Percentiles rank a stretch among this genome's conserved stretches.
Evolutionary conservation across 768 basidiomycete species (phyloP).

Genomic region (Rhodotorula toruloides): DNA sequence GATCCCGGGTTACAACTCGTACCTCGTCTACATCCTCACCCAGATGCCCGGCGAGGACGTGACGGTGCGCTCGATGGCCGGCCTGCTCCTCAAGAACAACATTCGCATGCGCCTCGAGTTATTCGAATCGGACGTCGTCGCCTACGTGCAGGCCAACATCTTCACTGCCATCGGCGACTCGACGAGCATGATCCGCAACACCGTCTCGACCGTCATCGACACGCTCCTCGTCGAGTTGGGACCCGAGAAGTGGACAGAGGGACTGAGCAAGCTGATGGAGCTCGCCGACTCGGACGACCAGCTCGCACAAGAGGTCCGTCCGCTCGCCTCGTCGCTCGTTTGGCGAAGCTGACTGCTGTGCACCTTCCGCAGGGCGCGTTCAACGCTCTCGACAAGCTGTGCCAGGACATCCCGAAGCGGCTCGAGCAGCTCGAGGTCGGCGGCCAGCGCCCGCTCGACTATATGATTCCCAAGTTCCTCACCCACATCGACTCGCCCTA

Average conservation of each 20-base stretch:
- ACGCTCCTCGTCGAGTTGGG: constrained; percentile 80
- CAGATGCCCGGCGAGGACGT: constrained; percentile 76
- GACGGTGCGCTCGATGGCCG: constrained; percentile 89
- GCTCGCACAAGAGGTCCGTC: constrained; percentile 75
- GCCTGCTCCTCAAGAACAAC: constrained; percentile 95
- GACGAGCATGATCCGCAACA: constrained; percentile 83
- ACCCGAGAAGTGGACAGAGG: constrained; percentile 92
- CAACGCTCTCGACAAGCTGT: constrained; percentile 87
- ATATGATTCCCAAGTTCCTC: constrained; percentile 94
- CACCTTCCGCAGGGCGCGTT: constrained; percentile 66
- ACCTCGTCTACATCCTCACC: constrained; percentile 89
- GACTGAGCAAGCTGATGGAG: constrained; percentile 73
- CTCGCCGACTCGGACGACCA: constrained; percentile 70
- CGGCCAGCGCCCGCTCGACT: constrained; percentile 87
- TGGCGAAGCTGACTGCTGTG: background rate
- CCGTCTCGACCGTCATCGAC: constrained; percentile 87
- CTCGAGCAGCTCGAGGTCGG: constrained; percentile 81
- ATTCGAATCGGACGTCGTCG: constrained; percentile 58
- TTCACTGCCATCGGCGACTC: constrained; percentile 70
- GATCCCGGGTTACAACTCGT: constrained; percentile 47
- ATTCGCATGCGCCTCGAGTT: constrained; percentile 68
- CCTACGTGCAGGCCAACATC: constrained; percentile 64
- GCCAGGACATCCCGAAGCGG: constrained; percentile 93
- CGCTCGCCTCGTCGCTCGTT: background rate
- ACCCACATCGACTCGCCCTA: constrained; percentile 75